A percentile compares a stretch with the other conserved stretches of the same genome.
Conservation (phyloP, 2,329 filamentous ascomycete species). For the Pseudogymnoascus sp. region DNA sequence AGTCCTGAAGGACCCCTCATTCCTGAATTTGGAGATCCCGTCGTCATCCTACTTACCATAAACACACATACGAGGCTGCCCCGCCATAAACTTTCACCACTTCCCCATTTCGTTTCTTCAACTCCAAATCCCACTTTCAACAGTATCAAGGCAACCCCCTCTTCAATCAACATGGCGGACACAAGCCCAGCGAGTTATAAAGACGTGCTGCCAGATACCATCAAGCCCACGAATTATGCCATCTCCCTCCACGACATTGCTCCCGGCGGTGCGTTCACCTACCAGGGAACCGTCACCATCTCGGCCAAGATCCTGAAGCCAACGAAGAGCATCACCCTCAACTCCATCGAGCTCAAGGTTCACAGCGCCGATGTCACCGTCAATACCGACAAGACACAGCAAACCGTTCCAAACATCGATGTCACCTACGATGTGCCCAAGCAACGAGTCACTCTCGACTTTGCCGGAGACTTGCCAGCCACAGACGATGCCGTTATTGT, state of each 20-base stretch:
- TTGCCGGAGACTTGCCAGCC: slow-evolving; percentile 61
- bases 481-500: slow-evolving; percentile 57
- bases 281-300: slow-evolving; percentile 79
- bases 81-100: background rate
- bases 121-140: background rate
- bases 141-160: background rate
- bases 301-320: slow-evolving; percentile 61
- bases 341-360: slow-evolving; percentile 76
- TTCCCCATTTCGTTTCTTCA: background rate
- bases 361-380: slow-evolving; percentile 54
- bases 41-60: background rate
- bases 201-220: slow-evolving; percentile 51
- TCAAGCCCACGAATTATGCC: slow-evolving; percentile 79
- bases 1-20: slow-evolving; percentile 4
- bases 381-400: slow-evolving; percentile 48
- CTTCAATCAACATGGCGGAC: background rate
- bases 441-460: slow-evolving; percentile 73
- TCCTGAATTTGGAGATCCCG: background rate
- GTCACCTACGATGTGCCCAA: slow-evolving; percentile 75
- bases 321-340: slow-evolving; percentile 71
- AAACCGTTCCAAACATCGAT: slow-evolving; percentile 50
- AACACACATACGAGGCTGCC: background rate
- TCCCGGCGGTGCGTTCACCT: slow-evolving; percentile 58
- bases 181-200: slow-evolving; percentile 35
- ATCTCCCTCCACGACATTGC: slow-evolving; percentile 76